Percentiles rank a stretch among this genome's conserved stretches.
These are phyloP conservation scores for Pythium phragmitis DNA, from an alignment of 352 stramenopile genomes.

Conservation along the genomic window DNA sequence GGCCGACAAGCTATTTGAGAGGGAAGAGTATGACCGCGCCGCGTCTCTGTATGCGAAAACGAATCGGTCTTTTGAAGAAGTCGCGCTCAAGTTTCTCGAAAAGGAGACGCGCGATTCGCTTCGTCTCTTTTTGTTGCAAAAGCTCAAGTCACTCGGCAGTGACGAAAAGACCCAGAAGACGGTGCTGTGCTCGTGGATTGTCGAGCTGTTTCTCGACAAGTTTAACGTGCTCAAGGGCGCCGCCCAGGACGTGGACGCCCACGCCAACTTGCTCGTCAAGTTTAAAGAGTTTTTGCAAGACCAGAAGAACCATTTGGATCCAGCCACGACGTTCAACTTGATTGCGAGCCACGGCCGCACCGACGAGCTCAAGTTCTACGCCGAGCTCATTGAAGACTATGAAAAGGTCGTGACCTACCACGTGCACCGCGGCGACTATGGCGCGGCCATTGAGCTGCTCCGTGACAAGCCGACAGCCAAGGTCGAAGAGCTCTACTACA, in stretches of 20 bases:
- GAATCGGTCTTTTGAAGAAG: conserved; percentile 88
- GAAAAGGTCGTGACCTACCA: conserved; percentile 94
- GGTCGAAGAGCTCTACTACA: conserved; percentile 93
- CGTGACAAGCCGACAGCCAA: conserved; percentile 87
- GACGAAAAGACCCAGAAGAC: conserved; percentile 92
- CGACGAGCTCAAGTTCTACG: conserved; percentile 92
- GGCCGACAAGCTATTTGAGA: conserved; percentile 90
- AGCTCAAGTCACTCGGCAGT: conserved; percentile 74
- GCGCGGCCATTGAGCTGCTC: conserved; percentile 86
- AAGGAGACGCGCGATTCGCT: conserved; percentile 79
- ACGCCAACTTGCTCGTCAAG: conserved; percentile 86
- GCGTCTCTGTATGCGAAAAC: conserved; percentile 90
- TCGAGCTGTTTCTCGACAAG: conserved; percentile 92
- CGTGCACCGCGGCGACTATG: conserved; percentile 88
- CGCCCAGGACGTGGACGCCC: conserved; percentile 81
- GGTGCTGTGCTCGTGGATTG: conserved; percentile 92
- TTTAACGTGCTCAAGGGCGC: conserved; percentile 86
- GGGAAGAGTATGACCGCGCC: conserved; percentile 80
- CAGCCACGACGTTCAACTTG: conserved; percentile 90
- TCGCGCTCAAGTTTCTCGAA: conserved; percentile 91
- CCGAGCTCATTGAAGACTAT: conserved; percentile 92
- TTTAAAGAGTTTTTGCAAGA: conserved; percentile 93
- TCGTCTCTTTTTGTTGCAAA: conserved; percentile 87
- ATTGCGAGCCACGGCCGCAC: conserved; percentile 91
- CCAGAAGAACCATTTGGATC: conserved; percentile 84